A percentile compares a stretch with the other conserved stretches of the same genome.
Evolutionary conservation across 371 early-diverging fungal genomes (phyloP).

Genomic region (Batkoa obscura): DNA sequence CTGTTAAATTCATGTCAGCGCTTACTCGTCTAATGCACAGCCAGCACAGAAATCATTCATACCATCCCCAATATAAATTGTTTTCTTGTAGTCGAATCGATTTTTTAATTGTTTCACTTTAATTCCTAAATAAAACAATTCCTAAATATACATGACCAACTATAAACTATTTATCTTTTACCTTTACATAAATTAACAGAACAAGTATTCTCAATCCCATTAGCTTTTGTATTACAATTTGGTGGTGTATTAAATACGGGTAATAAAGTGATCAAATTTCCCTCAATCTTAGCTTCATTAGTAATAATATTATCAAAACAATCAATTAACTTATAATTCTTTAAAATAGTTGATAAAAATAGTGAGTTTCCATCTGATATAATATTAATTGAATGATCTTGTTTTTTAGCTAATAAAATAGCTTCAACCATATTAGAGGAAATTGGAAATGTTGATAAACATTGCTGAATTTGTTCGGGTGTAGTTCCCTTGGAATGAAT

Average conservation of each 20-base stretch:
- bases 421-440: not conserved
- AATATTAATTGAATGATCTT: not conserved
- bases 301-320: not conserved
- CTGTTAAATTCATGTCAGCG: not conserved
- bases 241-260: not conserved
- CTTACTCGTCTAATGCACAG: not conserved
- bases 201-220: not conserved
- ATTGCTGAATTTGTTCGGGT: not conserved
- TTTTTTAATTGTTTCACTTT: not conserved
- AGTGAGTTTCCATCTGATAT: not conserved
- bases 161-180: not conserved
- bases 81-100: not conserved
- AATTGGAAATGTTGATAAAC: not conserved
- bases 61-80: constrained; percentile 2
- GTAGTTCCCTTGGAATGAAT: not conserved
- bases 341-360: not conserved
- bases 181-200: not conserved
- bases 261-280: not conserved
- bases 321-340: not conserved
- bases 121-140: not conserved
- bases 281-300: not conserved
- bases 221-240: not conserved
- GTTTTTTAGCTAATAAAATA: not conserved
- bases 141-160: not conserved
- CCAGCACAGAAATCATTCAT: not conserved